Base-by-base conservation (phyloP, 1,284 basidiomycete genomes). In the Trichosporon sp. region DNA sequence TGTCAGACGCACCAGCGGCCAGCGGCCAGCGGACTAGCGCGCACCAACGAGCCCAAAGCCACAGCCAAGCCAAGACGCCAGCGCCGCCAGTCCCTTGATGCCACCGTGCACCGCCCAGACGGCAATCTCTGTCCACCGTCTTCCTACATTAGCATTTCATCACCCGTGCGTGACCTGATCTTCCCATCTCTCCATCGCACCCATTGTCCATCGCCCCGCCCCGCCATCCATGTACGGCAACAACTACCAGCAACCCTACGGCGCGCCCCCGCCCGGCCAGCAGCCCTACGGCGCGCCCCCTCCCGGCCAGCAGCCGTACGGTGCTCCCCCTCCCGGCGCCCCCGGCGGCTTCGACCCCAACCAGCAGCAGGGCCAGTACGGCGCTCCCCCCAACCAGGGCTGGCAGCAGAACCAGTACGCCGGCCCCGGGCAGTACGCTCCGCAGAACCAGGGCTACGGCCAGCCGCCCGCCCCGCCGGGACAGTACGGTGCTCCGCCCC, bases 401-500 rank as follows among this genome's bases (percentile, higher is more conserved):
- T 60, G 56, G 56, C 56, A 60, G 29, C 70, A 58, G 53, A 47
- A 63, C 18, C 62, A 51, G 34, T 69, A 66, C 64, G 67, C 68
- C 38, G 65, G 66, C 1, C 64, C 71, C 21, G 62, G 66, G 9
- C 66, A 64, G 62, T 35, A 71, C 53, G 23, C 62, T 29, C 31
- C 66, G 18, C 74, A 34, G 27, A 64, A 69, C 42, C 70, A 68
- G 44, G 56, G 53, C 18, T 70, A 63, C 42, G 64, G 64, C 2
- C 63, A 64, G 42, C 62, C 34, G n/a, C n/a, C n/a, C n/a, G n/a
- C n/a, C 3, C 63, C 56, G 11, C 56, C 68, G 38, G n/a, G 5
- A 29, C 64, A 56, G 53, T 75, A 75, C 56, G 75, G 74, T 29
- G 71, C 65, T 21, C 66, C 12, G 35, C 35, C 66, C n/a, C 32